Evolutionary conservation across 768 basidiomycete genomes (phyloP), one percentile per base, ranked within the genome.

Genomic region (Leccinum obscurum): DNA sequence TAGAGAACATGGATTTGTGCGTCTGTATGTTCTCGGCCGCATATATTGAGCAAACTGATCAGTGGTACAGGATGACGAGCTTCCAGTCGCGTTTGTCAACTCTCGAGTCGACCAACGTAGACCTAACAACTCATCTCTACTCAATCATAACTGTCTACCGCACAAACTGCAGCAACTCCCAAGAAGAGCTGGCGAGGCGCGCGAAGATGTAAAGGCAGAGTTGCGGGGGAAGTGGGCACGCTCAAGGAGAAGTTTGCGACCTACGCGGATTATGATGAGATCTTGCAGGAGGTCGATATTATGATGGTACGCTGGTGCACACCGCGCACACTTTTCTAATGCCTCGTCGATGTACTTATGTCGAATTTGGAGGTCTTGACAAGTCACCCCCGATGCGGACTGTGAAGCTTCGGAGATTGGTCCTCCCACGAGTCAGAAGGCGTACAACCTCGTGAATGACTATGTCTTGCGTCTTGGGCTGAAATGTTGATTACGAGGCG

Each of bases 241-340:
- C 79, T 95, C 3, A 87, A 83, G 70, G 75, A 77, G 37, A 87
- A 86, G 64, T 76, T 98, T 39, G 86, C 84, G 67, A 85, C 84
- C 64, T 92, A 88, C 62, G 73, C 73, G 14, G 94, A 99, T 73
- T 99, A 99, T 68, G 96, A 98, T 68, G 22, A 22, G 22, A 22
- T 22, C 22, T 22, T 22, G 22, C 22, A 22, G 22, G 22, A 22
- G 22, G 22, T 22, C 22, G 22, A 22, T 22, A 22, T 22, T 22
- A 22, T 22, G 22, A 22, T 22, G 86, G 96, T 92, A 54, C 50
- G 76, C 68, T 8, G 13, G 6, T 7, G 6, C 14, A 14, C n/a
- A 6, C 5, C 6, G 28, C 3, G 1, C 5, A 32, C 20, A 37
- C 35, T 6, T 26, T 26, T 6, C 26, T 26, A 26, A 26, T 26